Conservation (phyloP, 2,329 filamentous ascomycete genomes). For the Colletotrichum sp. region DNA sequence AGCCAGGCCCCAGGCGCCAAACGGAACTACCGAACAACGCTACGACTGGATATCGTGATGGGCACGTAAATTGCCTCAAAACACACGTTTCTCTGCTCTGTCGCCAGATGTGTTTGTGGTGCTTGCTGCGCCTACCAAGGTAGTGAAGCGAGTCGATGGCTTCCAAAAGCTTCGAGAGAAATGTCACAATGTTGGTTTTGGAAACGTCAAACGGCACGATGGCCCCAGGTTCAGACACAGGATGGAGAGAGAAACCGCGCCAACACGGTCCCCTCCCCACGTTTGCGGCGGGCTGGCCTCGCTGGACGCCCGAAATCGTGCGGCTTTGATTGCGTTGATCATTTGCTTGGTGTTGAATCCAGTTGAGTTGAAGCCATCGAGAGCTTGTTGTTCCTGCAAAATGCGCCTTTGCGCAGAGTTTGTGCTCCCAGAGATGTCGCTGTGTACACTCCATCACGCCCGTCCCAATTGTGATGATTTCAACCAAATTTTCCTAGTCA, state of each 20-base stretch:
- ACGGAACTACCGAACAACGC: background rate
- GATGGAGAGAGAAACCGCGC: background rate
- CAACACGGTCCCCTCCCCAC: background rate
- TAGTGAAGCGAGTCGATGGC: background rate
- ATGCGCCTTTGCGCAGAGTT: background rate
- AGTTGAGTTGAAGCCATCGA: background rate
- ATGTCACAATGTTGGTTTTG: background rate
- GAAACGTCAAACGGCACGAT: background rate
- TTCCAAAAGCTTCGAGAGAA: background rate
- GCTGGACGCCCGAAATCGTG: background rate
- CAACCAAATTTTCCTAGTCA: background rate
- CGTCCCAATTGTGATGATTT: background rate
- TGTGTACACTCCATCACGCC: background rate
- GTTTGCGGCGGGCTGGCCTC: background rate
- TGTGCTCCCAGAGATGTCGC: background rate
- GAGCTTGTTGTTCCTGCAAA: background rate
- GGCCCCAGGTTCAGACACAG: background rate
- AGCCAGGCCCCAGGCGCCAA: background rate
- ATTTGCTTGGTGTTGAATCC: background rate
- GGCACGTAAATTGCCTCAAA: background rate
- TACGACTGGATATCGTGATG: background rate
- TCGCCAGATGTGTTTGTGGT: background rate
- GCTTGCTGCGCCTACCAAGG: background rate
- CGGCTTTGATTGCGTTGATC: background rate
- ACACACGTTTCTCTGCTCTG: background rate